A percentile compares a stretch with the other conserved stretches of the same genome.
phyloP scores from a whole-genome alignment of 352 stramenopile genomes.

The Phytophthora palmivora region DNA sequence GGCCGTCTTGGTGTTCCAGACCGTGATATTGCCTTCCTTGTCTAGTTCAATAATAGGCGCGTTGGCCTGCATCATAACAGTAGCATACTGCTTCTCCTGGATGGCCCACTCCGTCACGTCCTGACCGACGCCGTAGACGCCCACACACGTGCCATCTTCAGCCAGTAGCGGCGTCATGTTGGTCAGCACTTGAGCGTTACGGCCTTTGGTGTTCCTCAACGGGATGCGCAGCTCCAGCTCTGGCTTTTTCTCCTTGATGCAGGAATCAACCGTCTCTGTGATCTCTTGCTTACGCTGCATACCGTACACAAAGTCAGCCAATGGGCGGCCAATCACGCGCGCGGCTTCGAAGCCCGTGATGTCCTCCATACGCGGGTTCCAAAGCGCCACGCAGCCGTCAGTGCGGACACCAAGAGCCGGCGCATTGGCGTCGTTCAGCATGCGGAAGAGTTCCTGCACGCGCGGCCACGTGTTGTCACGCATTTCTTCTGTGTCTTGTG shows the following conservation, averaged over 20 bases:
- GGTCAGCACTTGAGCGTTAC: conserved; percentile 55
- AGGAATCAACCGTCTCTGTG: conserved; percentile 33
- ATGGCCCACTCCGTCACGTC: conserved; percentile 64
- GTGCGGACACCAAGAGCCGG: conserved; percentile 65
- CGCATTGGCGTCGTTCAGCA: conserved; percentile 75
- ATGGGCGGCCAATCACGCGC: conserved; percentile 48
- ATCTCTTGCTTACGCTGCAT: conserved; percentile 40
- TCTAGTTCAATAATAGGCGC: conserved; percentile 83
- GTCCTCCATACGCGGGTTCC: conserved; percentile 64
- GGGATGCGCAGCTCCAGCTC: conserved; percentile 61
- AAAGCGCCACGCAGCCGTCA: conserved; percentile 63
- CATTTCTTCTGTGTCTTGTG: background rate
- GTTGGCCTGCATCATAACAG: conserved; percentile 83
- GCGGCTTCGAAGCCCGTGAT: conserved; percentile 60
- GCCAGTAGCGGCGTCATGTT: conserved; percentile 61
- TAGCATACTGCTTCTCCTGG: conserved; percentile 67
- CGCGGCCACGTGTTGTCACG: background rate
- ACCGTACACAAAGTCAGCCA: conserved; percentile 69
- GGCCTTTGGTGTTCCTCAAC: conserved; percentile 51
- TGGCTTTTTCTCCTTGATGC: conserved; percentile 38
- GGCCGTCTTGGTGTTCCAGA: conserved; percentile 71
- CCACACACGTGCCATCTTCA: conserved; percentile 46
- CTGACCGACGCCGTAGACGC: conserved; percentile 67
- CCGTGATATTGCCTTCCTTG: conserved; percentile 69
- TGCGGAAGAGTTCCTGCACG: conserved; percentile 32